Base-by-base conservation (phyloP, 768 basidiomycete species). In the Lactifluus pinguis region DNA sequence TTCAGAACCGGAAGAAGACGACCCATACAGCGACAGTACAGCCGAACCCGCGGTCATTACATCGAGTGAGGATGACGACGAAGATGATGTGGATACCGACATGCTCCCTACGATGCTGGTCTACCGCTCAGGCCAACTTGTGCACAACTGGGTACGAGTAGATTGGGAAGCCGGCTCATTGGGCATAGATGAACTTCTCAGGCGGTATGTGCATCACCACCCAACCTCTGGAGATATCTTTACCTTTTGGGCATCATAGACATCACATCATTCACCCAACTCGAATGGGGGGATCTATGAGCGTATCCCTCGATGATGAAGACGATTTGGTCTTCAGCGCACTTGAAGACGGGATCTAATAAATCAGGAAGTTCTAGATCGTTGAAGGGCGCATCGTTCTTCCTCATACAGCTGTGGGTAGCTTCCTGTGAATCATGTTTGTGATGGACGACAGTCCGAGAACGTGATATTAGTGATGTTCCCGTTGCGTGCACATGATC, bases 71-170 rank as follows among this genome's bases (percentile, higher is more conserved):
- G 71, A 72, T 7, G 74, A 74, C 1, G 78, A 80, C 13, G 85
- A 88, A 6, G 84, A 82, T 53, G 73, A 83, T 32, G 83, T 90
- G 45, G 89, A 91, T 66, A 79, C 84, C 4, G 89, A 91, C 69
- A 82, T 91, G 78, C 76, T 91, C 30, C 89, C 89, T 0, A 90
- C 89, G 1, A 70, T 90, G 68, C 78, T 90, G 13, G 86, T 88
- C 4, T 92, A 92, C 67, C 85, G 83, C 17, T 83, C 81, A 59
- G 89, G 90, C 17, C 83, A 89, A 62, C 80, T 92, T n/a, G 82
- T 90, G n/a, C 81, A 89, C 67, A 89, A 88, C 52, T 92, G 90
- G 90, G 86, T 92, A 9, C 78, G 90, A 29, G 89, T 92, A 4
- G 89, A 92, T 70, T 92, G 89, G 90, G 89, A 89, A 70, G 87